Conservation (phyloP, 306 rosid genomes). For the Sicyos edulis region DNA sequence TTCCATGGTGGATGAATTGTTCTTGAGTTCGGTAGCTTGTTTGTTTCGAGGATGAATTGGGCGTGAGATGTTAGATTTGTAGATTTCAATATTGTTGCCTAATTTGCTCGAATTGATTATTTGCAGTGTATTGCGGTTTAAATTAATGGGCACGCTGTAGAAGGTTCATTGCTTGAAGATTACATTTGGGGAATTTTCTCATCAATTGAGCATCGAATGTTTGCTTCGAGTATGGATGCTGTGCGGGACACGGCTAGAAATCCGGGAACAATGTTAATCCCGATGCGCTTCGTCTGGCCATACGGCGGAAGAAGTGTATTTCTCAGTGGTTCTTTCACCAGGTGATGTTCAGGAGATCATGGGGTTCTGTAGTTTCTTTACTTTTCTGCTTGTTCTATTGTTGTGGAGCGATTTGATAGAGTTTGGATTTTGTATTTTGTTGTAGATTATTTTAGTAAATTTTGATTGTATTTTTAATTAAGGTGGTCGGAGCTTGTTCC, state of each 20-base stretch:
- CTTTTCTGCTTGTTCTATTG: not conserved
- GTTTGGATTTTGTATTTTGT: not conserved
- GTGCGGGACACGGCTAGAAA: slow-evolving; percentile 45
- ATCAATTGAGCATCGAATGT: slow-evolving; percentile 30
- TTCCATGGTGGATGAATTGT: not conserved
- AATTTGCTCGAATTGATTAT: slow-evolving; percentile 38
- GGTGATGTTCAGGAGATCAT: slow-evolving; percentile 32
- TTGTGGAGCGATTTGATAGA: not conserved
- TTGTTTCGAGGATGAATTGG: slow-evolving; percentile 1
- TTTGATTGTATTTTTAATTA: slow-evolving; percentile 12
- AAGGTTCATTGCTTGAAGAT: slow-evolving; percentile 38
- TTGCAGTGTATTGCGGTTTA: slow-evolving; percentile 25
- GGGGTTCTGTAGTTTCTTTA: not conserved
- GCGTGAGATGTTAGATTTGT: slow-evolving; percentile 9
- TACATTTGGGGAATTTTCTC: slow-evolving; percentile 23
- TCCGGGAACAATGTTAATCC: slow-evolving; percentile 62
- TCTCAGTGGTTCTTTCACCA: slow-evolving; percentile 80
- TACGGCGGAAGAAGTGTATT: slow-evolving; percentile 81
- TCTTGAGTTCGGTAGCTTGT: slow-evolving; percentile 16
- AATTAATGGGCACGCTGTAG: slow-evolving; percentile 30
- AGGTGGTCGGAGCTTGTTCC: slow-evolving; percentile 96
- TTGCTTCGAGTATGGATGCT: slow-evolving; percentile 62
- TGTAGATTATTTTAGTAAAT: not conserved
- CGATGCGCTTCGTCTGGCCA: slow-evolving; percentile 91
- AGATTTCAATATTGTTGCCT: slow-evolving; percentile 28